A percentile compares a stretch with the other conserved stretches of the same genome.
Evolutionary conservation across 2,329 filamentous ascomycete genomes (phyloP).

Genomic region (Ascochyta clinopodiicola): DNA sequence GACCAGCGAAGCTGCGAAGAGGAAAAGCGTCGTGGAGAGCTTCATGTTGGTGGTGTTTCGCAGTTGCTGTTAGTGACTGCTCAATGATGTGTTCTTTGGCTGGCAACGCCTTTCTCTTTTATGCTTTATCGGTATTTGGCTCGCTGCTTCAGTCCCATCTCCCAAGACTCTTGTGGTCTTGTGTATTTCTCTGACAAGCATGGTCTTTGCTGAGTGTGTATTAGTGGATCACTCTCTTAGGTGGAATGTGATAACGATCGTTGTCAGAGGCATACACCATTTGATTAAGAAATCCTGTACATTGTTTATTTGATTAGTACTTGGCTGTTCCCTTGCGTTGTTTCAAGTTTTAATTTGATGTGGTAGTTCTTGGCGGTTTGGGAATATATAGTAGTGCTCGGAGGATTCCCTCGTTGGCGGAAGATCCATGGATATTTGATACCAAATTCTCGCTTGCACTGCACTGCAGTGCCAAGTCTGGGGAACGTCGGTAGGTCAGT

Average conservation of each 20-base stretch:
- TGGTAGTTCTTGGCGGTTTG: constrained; percentile 13
- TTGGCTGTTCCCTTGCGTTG: background rate
- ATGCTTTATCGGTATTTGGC: constrained; percentile 13
- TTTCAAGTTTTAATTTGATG: constrained; percentile 9
- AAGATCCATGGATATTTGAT: constrained; percentile 6
- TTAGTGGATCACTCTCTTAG: constrained; percentile 16
- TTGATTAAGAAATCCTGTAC: constrained; percentile 6
- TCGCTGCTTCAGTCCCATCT: background rate
- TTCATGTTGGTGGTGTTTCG: constrained; percentile 15
- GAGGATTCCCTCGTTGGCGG: constrained; percentile 28
- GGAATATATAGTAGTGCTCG: constrained; percentile 7
- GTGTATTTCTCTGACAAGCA: background rate
- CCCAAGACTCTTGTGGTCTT: background rate
- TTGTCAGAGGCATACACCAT: background rate
- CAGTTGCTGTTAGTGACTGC: background rate
- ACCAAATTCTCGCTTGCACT: constrained; percentile 2
- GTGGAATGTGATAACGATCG: constrained; percentile 14
- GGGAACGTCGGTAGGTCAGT: background rate
- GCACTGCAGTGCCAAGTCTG: constrained; percentile 7
- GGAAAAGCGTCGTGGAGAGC: constrained; percentile 15
- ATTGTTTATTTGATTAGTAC: background rate
- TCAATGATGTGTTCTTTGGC: background rate
- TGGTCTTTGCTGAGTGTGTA: constrained; percentile 8
- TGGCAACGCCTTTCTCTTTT: constrained; percentile 2
- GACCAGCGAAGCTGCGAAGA: constrained; percentile 18